Evolutionary conservation across 306 rosid species (phyloP).

Genomic region (Dicorynia guianensis): DNA sequence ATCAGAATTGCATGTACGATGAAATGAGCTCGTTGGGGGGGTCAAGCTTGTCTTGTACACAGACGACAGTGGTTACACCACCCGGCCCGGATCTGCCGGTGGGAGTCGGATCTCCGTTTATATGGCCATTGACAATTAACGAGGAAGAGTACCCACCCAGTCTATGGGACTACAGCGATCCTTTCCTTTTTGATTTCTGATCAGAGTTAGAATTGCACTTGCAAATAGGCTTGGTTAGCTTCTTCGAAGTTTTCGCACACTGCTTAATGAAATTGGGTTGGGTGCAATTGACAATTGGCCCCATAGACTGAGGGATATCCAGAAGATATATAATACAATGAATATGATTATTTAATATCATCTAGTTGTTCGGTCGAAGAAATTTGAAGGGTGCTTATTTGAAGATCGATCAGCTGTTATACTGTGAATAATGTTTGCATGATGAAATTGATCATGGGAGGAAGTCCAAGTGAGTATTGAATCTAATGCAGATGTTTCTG

Average conservation of each 20-base stretch:
- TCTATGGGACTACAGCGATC: conserved; percentile 86
- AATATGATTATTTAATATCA: no score
- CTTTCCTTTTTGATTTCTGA: conserved; percentile 69
- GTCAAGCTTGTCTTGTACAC: conserved; percentile 41
- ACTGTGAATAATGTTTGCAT: no score
- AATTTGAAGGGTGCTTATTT: no score
- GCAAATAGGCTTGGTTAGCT: not conserved
- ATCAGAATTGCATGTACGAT: conserved; percentile 33
- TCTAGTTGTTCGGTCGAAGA: no score
- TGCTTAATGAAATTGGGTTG: not conserved
- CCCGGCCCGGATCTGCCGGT: conserved; percentile 50
- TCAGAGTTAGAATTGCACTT: not conserved
- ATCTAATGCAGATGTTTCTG: no score
- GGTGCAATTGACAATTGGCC: no score
- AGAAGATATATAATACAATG: no score
- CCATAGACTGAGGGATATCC: no score
- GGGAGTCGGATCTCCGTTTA: conserved; percentile 57
- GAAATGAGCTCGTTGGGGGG: conserved; percentile 40
- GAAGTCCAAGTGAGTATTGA: no score
- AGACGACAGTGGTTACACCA: conserved; percentile 40
- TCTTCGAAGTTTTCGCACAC: not conserved
- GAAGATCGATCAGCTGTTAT: no score
- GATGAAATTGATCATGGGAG: no score
- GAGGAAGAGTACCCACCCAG: conserved; percentile 61
- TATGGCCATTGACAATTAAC: conserved; percentile 61